Evolutionary conservation across 192 early-diverging fungal genomes (phyloP), one percentile per base, ranked within the genome.

Genomic region (Chytriomyces confervae): DNA sequence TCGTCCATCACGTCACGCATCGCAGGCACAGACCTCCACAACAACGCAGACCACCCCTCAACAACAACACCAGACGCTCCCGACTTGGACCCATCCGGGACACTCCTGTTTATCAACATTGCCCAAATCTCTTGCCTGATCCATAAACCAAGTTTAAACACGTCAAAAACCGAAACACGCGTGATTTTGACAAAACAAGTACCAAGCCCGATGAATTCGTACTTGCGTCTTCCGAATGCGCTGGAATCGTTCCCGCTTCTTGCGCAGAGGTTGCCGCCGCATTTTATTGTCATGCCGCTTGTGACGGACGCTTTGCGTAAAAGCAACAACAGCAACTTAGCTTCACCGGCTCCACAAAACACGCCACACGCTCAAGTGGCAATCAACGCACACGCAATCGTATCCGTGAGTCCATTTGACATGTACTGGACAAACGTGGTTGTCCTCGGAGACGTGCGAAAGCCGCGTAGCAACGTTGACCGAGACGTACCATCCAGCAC

Each of bases 361-460:
- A 29, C 36, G 1, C 36, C 16, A 23, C 62, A 23, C 27, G n/a
- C 66, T 8, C 8, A 47, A 67, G 48, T 67, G 43, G 66, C 66
- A 45, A 23, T 67, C 36, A 67, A 67, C 23, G 27, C 66, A 36
- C 3, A 36, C 13, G 8, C 11, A 18, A 47, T 67, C 18, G 48
- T 67, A 13, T 29, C 23, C 44, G 66, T 67, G 13, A 47, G 43
- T 11, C 66, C 66, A 10, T 47, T 67, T 11, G 66, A 67, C 48
- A n/a, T 67, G 43, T 29, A 67, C 11, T 67, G 27, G 43, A 67
- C 66, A 9, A 67, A 67, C 44, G 48, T 67, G 43, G 66, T 67
- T 8, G 66, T 67, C 3, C 13, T 46, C 4, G 66, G 66, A 36
- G 48, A 18, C n/a, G 45, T 46, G 36, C 1, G 36, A 36, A 36